A percentile compares a stretch with the other conserved stretches of the same genome.
These are phyloP conservation scores for Vitis rotundifolia DNA, from an alignment of 164 flowering plant species.

Conservation along the genomic window DNA sequence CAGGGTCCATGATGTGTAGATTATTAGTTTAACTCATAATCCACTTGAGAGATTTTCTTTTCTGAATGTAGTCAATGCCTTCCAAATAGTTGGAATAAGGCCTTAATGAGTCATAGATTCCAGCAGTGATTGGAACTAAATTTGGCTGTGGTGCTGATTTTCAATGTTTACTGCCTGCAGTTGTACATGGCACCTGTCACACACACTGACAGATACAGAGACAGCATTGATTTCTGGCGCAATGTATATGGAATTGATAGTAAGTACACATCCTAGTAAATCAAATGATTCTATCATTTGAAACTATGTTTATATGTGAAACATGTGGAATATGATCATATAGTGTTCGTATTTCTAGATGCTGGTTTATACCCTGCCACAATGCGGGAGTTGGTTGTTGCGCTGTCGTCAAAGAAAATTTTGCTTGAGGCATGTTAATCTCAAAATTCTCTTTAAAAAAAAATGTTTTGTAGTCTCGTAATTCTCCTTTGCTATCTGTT, in stretches of 20 bases:
- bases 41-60: not conserved
- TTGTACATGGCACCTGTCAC: constrained; percentile 95
- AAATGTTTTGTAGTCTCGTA: no score
- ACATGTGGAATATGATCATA: no score
- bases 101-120: not conserved
- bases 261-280: constrained; percentile 40
- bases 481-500: no score
- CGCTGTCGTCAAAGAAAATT: no score
- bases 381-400: no score
- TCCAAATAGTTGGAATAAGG: not conserved
- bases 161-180: constrained; percentile 42
- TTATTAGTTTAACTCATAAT: no score
- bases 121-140: not conserved
- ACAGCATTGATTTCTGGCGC: constrained; percentile 96
- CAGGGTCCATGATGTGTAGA: no score
- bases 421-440: no score
- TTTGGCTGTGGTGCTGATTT: not conserved
- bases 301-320: not conserved
- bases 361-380: no score
- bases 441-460: no score
- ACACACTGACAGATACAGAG: constrained; percentile 85
- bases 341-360: no score
- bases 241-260: constrained; percentile 98
- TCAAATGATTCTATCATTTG: not conserved
- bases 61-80: not conserved